These are phyloP conservation scores for Lentithecium fluviatile DNA, from an alignment of 495 filamentous ascomycete genomes.

Conservation along the genomic window DNA sequence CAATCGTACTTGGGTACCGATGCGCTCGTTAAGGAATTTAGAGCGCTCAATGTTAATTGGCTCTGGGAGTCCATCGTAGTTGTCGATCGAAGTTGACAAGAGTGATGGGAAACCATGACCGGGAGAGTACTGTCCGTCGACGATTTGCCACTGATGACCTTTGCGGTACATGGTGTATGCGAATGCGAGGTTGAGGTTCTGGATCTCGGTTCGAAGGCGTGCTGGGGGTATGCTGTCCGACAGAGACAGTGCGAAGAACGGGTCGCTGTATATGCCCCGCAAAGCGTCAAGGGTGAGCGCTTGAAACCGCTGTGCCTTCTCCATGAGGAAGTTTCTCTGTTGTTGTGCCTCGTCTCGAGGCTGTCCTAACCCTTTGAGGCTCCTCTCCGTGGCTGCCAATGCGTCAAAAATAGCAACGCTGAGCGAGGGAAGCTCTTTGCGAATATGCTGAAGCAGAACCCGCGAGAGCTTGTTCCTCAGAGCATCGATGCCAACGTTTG, in stretches of 20 bases:
- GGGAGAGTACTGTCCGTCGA: neutral
- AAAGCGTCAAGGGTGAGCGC: conserved; percentile 7
- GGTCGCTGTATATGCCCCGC: conserved; percentile 1
- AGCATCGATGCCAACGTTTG: conserved; percentile 50
- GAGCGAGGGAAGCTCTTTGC: conserved; percentile 56
- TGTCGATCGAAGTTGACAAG: neutral
- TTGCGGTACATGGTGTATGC: conserved; percentile 13
- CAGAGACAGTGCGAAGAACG: neutral
- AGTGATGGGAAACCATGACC: neutral
- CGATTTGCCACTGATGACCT: conserved; percentile 20
- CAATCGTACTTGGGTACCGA: neutral
- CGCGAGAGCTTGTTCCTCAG: conserved; percentile 56
- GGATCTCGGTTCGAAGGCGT: conserved; percentile 11
- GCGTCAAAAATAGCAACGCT: too few relatives aligned
- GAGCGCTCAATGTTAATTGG: neutral
- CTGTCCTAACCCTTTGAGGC: conserved; percentile 6
- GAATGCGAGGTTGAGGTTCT: conserved; percentile 26
- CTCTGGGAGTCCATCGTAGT: neutral
- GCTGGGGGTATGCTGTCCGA: conserved; percentile 42
- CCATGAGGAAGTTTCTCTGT: conserved; percentile 1
- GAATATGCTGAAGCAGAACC: conserved; percentile 58
- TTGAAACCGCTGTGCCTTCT: conserved; percentile 16
- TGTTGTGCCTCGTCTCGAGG: conserved; percentile 1
- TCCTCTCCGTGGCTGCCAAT: neutral
- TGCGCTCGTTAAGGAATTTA: conserved; percentile 1